Evolutionary conservation across 1,284 basidiomycete species (phyloP), one percentile per base, ranked within the genome.

Genomic region (Ustilago loliicola): DNA sequence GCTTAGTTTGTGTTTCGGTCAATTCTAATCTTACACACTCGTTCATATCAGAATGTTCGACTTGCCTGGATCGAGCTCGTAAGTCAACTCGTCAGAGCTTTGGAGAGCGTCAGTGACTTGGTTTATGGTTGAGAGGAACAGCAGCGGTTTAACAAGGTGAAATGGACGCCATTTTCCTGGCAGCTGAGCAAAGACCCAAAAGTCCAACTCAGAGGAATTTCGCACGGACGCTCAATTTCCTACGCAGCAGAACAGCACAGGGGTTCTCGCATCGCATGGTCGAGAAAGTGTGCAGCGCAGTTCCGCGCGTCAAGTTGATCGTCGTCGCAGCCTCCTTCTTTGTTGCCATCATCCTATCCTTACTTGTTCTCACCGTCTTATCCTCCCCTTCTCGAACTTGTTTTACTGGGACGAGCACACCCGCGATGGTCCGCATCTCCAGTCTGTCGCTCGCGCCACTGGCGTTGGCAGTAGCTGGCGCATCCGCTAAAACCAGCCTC

Each of bases 401-500:
- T 1, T 36, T 34, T 27, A 15, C 27, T n/a, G 10, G 38, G 15
- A 38, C 48, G 10, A 11, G 13, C n/a, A 51, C 4, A 25, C 30
- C 54, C 60, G 56, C 34, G 21, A 77, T 77, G 74, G 74, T 77
- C 23, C 74, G 69, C 50, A 53, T 72, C 30, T 45, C 51, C 3
- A 50, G 38, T 27, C 36, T 55, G 17, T 50, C 56, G 27, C 29
- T 77, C 10, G 61, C 54, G 29, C 59, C 74, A 27, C 30, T 72
- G 59, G 65, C 66, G 21, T 53, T 67, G 40, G 50, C 58, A 56
- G 62, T 64, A 8, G 57, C 66, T 7, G 51, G 56, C 11, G 66
- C 62, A 10, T 57, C 67, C 0, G 75, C 75, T 34, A 73, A 66
- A 61, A 73, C 75, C 4, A 77, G 54, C 47, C 64, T 78, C 51